These are phyloP conservation scores for Cordyceps tenuipes DNA, from an alignment of 2,329 filamentous ascomycete species.

Conservation along the genomic window DNA sequence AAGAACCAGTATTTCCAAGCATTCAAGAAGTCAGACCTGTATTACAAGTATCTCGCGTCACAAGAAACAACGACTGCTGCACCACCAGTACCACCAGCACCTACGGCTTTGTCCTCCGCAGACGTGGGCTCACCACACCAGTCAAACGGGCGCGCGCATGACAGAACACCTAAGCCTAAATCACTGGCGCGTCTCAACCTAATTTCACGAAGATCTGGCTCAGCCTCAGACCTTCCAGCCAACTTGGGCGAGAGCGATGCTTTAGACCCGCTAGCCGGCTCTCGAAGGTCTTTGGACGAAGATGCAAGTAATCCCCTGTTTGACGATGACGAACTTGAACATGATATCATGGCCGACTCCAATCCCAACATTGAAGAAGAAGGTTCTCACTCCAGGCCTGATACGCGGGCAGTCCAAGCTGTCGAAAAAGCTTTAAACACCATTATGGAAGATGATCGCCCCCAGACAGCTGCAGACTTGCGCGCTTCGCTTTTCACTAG, in stretches of 20 bases:
- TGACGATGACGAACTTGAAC: slow-evolving; percentile 73
- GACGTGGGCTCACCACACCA: slow-evolving; percentile 6
- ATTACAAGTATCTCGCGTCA: slow-evolving; percentile 90
- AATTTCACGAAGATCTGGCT: slow-evolving; percentile 37
- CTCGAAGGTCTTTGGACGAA: slow-evolving; percentile 66
- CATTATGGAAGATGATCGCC: slow-evolving; percentile 74
- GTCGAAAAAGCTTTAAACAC: slow-evolving; percentile 88
- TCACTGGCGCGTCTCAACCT: slow-evolving; percentile 35
- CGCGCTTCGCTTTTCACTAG: slow-evolving; percentile 55
- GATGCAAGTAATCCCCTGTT: slow-evolving; percentile 49
- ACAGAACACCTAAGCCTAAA: slow-evolving; percentile 36
- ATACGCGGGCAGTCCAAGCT: slow-evolving; percentile 77
- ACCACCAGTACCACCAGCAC: slow-evolving; percentile 11
- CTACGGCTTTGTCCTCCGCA: slow-evolving; percentile 16
- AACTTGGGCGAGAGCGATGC: slow-evolving; percentile 30
- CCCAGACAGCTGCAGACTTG: slow-evolving; percentile 55
- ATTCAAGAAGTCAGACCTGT: slow-evolving; percentile 90
- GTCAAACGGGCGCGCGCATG: slow-evolving; percentile 19
- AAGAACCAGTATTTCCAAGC: slow-evolving; percentile 69
- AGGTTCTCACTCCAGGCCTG: slow-evolving; percentile 45
- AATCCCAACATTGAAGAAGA: slow-evolving; percentile 73
- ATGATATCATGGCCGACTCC: slow-evolving; percentile 61
- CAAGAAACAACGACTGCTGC: slow-evolving; percentile 55
- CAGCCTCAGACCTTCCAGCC: slow-evolving; percentile 38
- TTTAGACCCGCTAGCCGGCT: slow-evolving; percentile 31